Percentiles rank a stretch among this genome's conserved stretches.
These are phyloP conservation scores for Boletus coccyginus DNA, from an alignment of 768 basidiomycete species.

Conservation along the genomic window DNA sequence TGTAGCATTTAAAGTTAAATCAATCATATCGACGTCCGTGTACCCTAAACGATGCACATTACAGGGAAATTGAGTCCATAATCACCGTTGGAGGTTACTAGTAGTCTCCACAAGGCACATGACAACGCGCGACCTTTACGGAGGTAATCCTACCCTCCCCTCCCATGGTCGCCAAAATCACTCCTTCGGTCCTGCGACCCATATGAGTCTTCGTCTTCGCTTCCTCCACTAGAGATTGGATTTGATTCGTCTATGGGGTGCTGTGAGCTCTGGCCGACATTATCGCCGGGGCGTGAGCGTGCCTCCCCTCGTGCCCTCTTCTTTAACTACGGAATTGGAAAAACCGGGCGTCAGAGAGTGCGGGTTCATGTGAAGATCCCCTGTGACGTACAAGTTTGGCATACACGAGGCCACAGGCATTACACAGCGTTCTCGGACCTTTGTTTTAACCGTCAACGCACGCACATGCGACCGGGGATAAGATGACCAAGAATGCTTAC, in stretches of 20 bases:
- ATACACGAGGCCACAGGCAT: constrained; percentile 84
- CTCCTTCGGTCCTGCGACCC: constrained; percentile 35
- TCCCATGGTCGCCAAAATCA: constrained; percentile 35
- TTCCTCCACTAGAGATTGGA: constrained; percentile 28
- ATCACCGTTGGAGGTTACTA: constrained; percentile 8
- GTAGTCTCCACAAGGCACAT: constrained; percentile 12
- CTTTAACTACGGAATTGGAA: constrained; percentile 25
- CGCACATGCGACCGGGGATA: constrained; percentile 21
- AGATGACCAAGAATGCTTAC: constrained; percentile 41
- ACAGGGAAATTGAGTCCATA: constrained; percentile 20
- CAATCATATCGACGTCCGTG: constrained; percentile 1
- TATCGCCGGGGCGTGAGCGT: constrained; percentile 26
- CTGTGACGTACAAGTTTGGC: constrained; percentile 70
- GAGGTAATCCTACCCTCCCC: constrained; percentile 27
- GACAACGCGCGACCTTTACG: constrained; percentile 23
- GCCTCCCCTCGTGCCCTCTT: constrained; percentile 35
- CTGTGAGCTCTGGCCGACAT: constrained; percentile 30
- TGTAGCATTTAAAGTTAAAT: constrained; percentile 14
- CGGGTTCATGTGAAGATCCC: constrained; percentile 17
- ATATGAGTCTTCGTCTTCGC: constrained; percentile 34
- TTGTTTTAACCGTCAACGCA: constrained; percentile 25
- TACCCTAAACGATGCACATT: constrained; percentile 3
- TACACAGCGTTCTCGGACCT: constrained; percentile 83
- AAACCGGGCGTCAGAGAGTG: constrained; percentile 21
- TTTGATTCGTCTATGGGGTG: constrained; percentile 26